Evolutionary conservation across 768 basidiomycete species (phyloP).

Genomic region (Macrolepiota dolichaula): DNA sequence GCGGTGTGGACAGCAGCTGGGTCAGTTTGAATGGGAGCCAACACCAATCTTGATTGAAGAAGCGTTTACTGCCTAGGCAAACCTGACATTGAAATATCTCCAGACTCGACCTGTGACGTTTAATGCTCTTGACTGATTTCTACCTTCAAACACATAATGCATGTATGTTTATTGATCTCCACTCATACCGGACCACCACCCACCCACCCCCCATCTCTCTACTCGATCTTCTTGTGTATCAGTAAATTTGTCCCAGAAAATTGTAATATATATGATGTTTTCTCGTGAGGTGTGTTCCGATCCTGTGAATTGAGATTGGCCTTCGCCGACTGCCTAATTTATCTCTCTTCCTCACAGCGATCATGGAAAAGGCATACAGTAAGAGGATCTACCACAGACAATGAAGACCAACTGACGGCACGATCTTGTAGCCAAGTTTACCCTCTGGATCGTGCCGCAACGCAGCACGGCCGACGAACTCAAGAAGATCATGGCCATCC

Average conservation of each 20-base stretch:
- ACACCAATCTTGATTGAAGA: background rate
- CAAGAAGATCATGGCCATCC: slow-evolving; percentile 40
- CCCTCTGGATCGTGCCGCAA: slow-evolving; percentile 71
- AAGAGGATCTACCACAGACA: background rate
- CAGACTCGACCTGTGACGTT: background rate
- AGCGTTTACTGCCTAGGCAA: background rate
- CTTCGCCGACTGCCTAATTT: background rate
- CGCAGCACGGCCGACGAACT: slow-evolving; percentile 40
- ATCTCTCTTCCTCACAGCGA: background rate
- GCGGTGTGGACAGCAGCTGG: slow-evolving; percentile 60
- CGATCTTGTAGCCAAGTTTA: slow-evolving; percentile 10
- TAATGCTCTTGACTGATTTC: background rate
- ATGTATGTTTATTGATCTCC: slow-evolving; percentile 7
- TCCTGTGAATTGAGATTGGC: background rate
- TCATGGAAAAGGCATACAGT: slow-evolving; percentile 1
- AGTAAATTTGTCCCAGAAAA: background rate
- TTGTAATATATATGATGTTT: background rate
- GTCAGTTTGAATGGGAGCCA: slow-evolving; percentile 46
- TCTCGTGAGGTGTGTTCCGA: background rate
- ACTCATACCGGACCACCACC: background rate
- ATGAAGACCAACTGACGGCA: background rate
- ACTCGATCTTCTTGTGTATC: background rate
- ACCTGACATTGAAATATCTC: background rate
- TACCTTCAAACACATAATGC: background rate
- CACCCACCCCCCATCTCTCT: background rate